These are phyloP conservation scores for Davidsoniella eucalypti DNA, from an alignment of 2,329 filamentous ascomycete species.

Conservation along the genomic window DNA sequence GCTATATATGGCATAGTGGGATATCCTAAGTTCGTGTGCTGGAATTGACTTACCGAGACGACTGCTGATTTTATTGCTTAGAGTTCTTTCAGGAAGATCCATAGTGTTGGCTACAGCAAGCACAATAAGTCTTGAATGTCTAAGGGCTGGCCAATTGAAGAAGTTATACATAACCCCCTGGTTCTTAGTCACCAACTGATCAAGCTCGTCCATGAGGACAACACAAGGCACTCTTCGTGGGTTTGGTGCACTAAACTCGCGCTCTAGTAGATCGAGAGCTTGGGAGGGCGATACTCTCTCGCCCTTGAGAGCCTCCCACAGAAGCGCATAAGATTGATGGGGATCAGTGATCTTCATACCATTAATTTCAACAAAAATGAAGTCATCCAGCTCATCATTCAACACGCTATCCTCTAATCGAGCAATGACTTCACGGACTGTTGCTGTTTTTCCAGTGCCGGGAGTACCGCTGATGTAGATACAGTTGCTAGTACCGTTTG, in stretches of 20 bases:
- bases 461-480: slow-evolving; percentile 99
- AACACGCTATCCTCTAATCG: slow-evolving; percentile 76
- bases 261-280: slow-evolving; percentile 75
- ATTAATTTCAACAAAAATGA: slow-evolving; percentile 98
- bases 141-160: slow-evolving; percentile 93
- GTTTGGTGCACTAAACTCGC: slow-evolving; percentile 82
- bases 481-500: slow-evolving; percentile 81
- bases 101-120: slow-evolving; percentile 97
- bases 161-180: slow-evolving; percentile 99
- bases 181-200: slow-evolving; percentile 93
- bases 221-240: slow-evolving; percentile 87
- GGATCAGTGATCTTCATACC: slow-evolving; percentile 99
- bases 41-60: slow-evolving; percentile 39
- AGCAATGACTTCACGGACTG: slow-evolving; percentile 84
- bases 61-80: slow-evolving; percentile 97
- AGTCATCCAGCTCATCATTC: slow-evolving; percentile 87
- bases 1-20: background rate
- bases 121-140: slow-evolving; percentile 85
- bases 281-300: slow-evolving; percentile 86
- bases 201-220: slow-evolving; percentile 94
- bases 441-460: slow-evolving; percentile 93
- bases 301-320: slow-evolving; percentile 92
- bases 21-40: background rate
- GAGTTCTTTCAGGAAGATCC: slow-evolving; percentile 87
- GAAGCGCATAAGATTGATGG: slow-evolving; percentile 82